phyloP scores from a whole-genome alignment of 2,329 filamentous ascomycete species.

The Coleophoma eucalyptorum region DNA sequence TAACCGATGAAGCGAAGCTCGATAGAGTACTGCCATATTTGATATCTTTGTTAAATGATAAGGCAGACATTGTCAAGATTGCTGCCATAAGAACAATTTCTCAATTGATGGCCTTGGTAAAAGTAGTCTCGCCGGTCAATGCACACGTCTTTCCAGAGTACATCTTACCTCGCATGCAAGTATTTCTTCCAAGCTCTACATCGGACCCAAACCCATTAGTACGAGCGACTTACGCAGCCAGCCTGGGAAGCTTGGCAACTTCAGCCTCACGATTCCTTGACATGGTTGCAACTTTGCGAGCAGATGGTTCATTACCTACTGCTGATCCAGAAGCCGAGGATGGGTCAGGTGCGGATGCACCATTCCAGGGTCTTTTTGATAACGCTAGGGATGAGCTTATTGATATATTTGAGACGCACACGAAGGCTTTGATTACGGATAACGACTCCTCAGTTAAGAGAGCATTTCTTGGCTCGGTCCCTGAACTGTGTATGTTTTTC shows the following conservation, averaged over 20 bases:
- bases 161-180: conserved; percentile 60
- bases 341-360: conserved; percentile 60
- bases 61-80: conserved; percentile 78
- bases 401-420: conserved; percentile 80
- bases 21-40: conserved; percentile 91
- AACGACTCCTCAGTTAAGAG: conserved; percentile 79
- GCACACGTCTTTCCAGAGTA: conserved; percentile 68
- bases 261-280: conserved; percentile 84
- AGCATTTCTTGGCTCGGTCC: conserved; percentile 87
- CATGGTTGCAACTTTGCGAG: conserved; percentile 81
- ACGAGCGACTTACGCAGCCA: conserved; percentile 88
- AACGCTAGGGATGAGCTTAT: conserved; percentile 80
- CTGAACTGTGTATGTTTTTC: conserved; percentile 92
- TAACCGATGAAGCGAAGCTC: conserved; percentile 94
- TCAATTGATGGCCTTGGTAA: conserved; percentile 82
- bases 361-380: conserved; percentile 83
- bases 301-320: conserved; percentile 76
- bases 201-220: conserved; percentile 65
- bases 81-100: conserved; percentile 83
- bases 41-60: conserved; percentile 77
- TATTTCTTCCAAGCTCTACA: conserved; percentile 48
- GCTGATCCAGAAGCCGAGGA: conserved; percentile 78
- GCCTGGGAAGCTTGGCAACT: conserved; percentile 81
- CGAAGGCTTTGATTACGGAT: conserved; percentile 87
- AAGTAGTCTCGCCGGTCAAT: conserved; percentile 77